These are phyloP conservation scores for Gentiana dahurica DNA, from an alignment of 257 asterid species.

Conservation along the genomic window DNA sequence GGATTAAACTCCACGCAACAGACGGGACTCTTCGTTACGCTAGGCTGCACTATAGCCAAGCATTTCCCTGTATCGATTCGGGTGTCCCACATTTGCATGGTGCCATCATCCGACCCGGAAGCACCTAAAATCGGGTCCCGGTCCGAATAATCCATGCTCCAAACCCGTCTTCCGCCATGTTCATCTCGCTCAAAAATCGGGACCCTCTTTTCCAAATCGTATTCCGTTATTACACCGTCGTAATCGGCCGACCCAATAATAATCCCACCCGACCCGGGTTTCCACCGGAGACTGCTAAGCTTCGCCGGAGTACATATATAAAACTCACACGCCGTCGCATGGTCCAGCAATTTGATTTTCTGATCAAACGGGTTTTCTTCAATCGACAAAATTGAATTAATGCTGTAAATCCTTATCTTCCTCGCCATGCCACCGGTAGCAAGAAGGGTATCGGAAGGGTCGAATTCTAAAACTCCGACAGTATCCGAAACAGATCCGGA, in stretches of 20 bases:
- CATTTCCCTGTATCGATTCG: constrained; percentile 38
- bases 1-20: constrained; percentile 82
- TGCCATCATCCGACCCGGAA: constrained; percentile 90
- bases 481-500: constrained; percentile 55
- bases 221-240: constrained; percentile 82
- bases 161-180: constrained; percentile 85
- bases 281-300: constrained; percentile 80
- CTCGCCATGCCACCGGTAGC: constrained; percentile 92
- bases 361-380: not conserved
- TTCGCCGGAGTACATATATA: constrained; percentile 77
- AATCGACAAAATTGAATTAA: constrained; percentile 14
- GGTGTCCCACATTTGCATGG: constrained; percentile 91
- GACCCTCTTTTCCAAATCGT: constrained; percentile 60
- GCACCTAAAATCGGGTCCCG: constrained; percentile 55
- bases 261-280: constrained; percentile 55
- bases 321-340: constrained; percentile 51
- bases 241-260: constrained; percentile 79
- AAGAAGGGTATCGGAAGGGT: constrained; percentile 33
- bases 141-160: constrained; percentile 72
- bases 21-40: constrained; percentile 37
- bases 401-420: constrained; percentile 49
- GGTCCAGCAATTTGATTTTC: constrained; percentile 20
- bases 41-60: constrained; percentile 39
- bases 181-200: constrained; percentile 89
- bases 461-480: constrained; percentile 67